Conservation (phyloP, 768 basidiomycete genomes). For the Phlebiopsis flavidoalba region DNA sequence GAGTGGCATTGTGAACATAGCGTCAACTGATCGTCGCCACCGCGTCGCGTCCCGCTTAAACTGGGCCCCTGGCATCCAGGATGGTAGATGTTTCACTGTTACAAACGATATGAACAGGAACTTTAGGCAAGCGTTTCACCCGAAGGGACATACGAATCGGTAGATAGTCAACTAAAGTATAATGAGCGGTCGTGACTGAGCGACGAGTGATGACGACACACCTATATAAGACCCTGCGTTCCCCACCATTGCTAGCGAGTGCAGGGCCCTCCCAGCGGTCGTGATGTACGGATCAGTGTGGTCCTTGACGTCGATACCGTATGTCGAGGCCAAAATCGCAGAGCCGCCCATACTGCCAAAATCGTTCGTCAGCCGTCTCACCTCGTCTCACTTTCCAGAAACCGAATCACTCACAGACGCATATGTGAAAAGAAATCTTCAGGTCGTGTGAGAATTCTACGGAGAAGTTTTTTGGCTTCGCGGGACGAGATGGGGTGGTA, state of each 20-base stretch:
- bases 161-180: constrained; percentile 5
- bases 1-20: constrained; percentile 11
- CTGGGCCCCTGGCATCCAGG: constrained; percentile 18
- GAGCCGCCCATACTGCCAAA: constrained; percentile 9
- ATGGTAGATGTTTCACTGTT: constrained; percentile 19
- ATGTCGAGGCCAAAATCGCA: constrained; percentile 11
- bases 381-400: background rate
- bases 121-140: background rate
- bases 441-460: constrained; percentile 22
- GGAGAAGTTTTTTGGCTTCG: constrained; percentile 23
- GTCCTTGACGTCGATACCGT: constrained; percentile 12
- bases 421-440: constrained; percentile 15
- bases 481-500: constrained; percentile 20
- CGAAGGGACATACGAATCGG: constrained; percentile 3
- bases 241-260: background rate
- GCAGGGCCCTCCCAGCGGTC: constrained; percentile 8
- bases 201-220: background rate
- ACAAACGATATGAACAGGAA: background rate
- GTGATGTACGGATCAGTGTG: constrained; percentile 15
- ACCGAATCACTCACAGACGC: background rate
- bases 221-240: constrained; percentile 11
- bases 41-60: constrained; percentile 12
- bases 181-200: background rate
- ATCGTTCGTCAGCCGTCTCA: background rate
- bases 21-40: background rate